These are phyloP conservation scores for Creolimax fragrantissima DNA, from an alignment of 78 protist genomes.

Conservation along the genomic window DNA sequence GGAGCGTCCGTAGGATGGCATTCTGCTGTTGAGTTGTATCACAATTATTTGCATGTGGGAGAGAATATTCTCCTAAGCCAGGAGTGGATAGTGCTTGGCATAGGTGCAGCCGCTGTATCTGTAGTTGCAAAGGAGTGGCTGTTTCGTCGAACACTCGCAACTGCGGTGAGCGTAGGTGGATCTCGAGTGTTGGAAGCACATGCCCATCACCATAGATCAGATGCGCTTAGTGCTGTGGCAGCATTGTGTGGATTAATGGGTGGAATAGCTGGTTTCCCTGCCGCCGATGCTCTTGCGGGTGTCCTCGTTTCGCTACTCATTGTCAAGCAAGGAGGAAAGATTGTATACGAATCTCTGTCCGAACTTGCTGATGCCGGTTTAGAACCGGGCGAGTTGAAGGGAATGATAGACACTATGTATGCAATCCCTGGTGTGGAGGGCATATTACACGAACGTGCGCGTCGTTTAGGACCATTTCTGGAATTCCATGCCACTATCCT, in stretches of 20 bases:
- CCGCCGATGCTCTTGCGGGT: background rate
- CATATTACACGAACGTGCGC: background rate
- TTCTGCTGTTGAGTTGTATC: background rate
- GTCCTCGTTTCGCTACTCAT: background rate
- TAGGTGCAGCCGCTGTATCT: background rate
- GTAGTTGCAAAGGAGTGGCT: background rate
- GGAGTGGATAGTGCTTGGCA: background rate
- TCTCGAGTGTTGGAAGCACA: background rate
- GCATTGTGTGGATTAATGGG: background rate
- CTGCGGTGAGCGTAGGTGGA: background rate
- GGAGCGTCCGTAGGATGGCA: background rate
- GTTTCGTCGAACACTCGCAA: background rate
- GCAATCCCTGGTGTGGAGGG: background rate
- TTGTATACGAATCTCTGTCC: background rate
- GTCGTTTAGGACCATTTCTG: background rate
- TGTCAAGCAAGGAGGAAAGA: background rate
- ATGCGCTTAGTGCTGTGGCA: background rate
- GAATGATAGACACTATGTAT: background rate
- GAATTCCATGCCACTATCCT: background rate
- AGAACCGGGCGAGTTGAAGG: background rate
- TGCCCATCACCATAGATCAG: background rate
- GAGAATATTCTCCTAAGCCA: background rate
- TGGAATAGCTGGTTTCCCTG: background rate
- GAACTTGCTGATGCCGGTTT: background rate
- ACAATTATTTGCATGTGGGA: background rate